Base-by-base conservation (phyloP, 176 grass and related monocot genomes). In the Poa pratensis region DNA sequence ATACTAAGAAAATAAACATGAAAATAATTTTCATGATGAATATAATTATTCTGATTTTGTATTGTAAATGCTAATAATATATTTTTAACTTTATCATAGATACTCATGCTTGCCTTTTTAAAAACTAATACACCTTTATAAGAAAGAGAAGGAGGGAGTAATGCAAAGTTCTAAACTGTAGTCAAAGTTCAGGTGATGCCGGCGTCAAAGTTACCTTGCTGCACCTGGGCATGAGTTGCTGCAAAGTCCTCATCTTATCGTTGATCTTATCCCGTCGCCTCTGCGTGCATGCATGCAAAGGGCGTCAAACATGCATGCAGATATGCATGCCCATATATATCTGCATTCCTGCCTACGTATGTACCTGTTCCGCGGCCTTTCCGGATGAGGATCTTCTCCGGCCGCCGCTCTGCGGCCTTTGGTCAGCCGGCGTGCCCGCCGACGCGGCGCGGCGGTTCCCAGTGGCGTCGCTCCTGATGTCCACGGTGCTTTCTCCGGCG, bases 171-270 rank as follows among this genome's bases (percentile, higher is more conserved):
- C 34, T 35, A 35, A 35, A 35, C 3, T 35, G 3, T 4, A 35
- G 34, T 35, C 1, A 35, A 35, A 43, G 9, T 43, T 48, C 45
- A 14, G 45, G 45, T 48, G 45, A 48, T 48, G 1, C 45, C 45
- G 12, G 45, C 11, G 12, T 48, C 45, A 48, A 48, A 48, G 2
- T 11, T 83, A 73, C 54, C 55, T 83, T 83, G n/a, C 1, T 60
- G 39, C n/a, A 46, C 24, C 30, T 83, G 22, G 77, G 58, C 23
- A 79, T 40, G 6, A 79, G 39, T 9, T 79, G 57, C 23, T 63
- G 55, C 58, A 79, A 40, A 11, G 77, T 79, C 58, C 22, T 79
- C 77, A 79, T 79, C 77, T 30, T 79, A 7, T 79, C 58, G 4
- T 79, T 79, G 39, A 79, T 79, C 57, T 28, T 79, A n/a, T 79